Evolutionary conservation across 31 red algal species (phyloP).

Genomic region (Bonnemaisonia californica): DNA sequence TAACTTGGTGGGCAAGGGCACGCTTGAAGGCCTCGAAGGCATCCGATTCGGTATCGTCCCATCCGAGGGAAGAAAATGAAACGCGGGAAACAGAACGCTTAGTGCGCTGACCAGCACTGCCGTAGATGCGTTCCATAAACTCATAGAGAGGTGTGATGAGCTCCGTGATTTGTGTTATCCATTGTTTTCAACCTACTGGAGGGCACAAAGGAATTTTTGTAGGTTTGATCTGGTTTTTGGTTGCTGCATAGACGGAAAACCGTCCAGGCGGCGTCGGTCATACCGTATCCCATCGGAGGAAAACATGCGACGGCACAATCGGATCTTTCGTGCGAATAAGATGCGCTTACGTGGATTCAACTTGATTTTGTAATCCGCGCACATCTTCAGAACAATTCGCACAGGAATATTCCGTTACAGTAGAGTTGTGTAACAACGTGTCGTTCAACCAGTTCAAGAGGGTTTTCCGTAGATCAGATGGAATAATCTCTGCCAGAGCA

Average conservation of each 20-base stretch:
- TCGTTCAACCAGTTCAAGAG: too few relatives aligned
- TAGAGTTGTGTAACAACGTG: too few relatives aligned
- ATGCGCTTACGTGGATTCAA: not conserved
- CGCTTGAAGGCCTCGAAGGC: not conserved
- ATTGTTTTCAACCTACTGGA: conserved; percentile 4
- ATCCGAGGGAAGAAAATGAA: not conserved
- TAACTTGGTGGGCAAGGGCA: not conserved
- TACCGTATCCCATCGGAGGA: not conserved
- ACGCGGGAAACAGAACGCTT: not conserved
- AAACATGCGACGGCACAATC: conserved; percentile 7
- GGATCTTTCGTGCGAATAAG: not conserved
- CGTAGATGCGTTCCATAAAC: conserved; percentile 1
- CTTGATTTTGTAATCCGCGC: not conserved
- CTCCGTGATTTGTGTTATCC: not conserved
- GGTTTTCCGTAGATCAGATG: too few relatives aligned
- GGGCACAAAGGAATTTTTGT: conserved; percentile 11
- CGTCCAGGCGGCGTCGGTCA: not conserved
- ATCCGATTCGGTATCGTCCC: not conserved
- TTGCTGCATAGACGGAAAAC: not conserved
- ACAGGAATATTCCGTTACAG: too few relatives aligned
- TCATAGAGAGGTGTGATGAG: not conserved
- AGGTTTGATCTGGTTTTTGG: not conserved
- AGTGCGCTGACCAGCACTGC: not conserved
- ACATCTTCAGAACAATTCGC: not conserved
- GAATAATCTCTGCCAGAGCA: too few relatives aligned